Base-by-base conservation (phyloP, 768 basidiomycete species). In the Amanita fuliginea region DNA sequence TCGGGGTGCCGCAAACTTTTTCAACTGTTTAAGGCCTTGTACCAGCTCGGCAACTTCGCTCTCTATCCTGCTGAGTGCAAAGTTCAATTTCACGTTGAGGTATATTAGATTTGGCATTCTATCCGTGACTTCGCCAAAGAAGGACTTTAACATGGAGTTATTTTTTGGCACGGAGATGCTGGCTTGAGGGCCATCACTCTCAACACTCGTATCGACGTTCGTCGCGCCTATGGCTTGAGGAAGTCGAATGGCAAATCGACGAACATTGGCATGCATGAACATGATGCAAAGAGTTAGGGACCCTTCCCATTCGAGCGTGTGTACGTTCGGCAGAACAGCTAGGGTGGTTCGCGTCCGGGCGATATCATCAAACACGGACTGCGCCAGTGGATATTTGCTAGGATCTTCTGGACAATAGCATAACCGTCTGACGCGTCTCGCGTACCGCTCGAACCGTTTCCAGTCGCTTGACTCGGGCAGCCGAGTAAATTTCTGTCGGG, bases 251-350 rank as follows among this genome's bases (percentile, higher is more conserved):
- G 42, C 40, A 10, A 50, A 50, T 14, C 51, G 51, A 28, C 51
- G 51, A 51, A 84, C 63, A 42, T 68, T 69, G 30, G 64, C 60
- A 56, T 80, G 77, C 71, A 83, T 78, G 62, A 83, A 83, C 47
- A 81, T 56, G 21, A 77, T 69, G 35, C 61, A 65, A 9, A 65
- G 56, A 14, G 54, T 37, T 3, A 66, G 56, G 0, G 59, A 50
- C 2, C 59, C 66, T 26, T 60, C 57, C 79, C 80, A 83, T 14
- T 69, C 61, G 4, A 85, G 64, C 2, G 68, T 66, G 35, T 72
- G 70, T 51, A 80, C 62, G 54, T 74, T 74, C 6, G 82, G 81
- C 2, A 83, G 59, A 45, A 83, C 71, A 45, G 73, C 66, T 26
- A 80, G 57, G 9, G 64, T 67, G 0, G 74, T 72, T 3, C 81